phyloP scores from a whole-genome alignment of 306 rosid species.

The Fragaria iinumae region DNA sequence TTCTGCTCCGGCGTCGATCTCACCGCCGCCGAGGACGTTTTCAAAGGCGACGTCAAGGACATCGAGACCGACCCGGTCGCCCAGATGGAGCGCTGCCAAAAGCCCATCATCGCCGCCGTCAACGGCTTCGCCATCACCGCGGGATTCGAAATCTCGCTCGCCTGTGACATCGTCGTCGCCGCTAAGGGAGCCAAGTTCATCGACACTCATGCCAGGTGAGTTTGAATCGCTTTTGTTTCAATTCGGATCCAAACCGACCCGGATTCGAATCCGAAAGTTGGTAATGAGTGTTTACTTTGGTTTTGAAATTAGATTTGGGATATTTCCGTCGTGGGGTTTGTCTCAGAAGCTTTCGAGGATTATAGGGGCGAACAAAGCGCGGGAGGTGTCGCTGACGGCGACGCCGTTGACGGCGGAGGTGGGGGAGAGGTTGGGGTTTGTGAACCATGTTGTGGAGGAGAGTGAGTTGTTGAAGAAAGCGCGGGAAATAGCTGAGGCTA shows the following conservation, averaged over 20 bases:
- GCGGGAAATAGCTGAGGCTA: constrained; percentile 63
- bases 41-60: constrained; percentile 92
- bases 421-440: constrained; percentile 73
- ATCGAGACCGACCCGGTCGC: constrained; percentile 60
- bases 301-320: constrained; percentile 58
- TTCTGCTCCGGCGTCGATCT: constrained; percentile 95
- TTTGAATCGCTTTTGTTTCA: neutral
- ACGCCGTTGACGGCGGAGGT: constrained; percentile 72
- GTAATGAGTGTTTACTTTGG: neutral
- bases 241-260: neutral
- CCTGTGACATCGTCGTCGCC: constrained; percentile 79
- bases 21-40: constrained; percentile 76
- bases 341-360: constrained; percentile 88
- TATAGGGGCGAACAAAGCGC: constrained; percentile 76
- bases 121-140: constrained; percentile 91
- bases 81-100: constrained; percentile 81
- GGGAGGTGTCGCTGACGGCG: constrained; percentile 86
- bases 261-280: neutral
- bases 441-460: constrained; percentile 82
- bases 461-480: constrained; percentile 70
- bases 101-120: constrained; percentile 82
- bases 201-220: constrained; percentile 83
- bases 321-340: constrained; percentile 96
- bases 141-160: constrained; percentile 86
- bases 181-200: constrained; percentile 78